Conservation (phyloP, 2,329 filamentous ascomycete genomes). For the Aspergillus fumigatiaffinis region DNA sequence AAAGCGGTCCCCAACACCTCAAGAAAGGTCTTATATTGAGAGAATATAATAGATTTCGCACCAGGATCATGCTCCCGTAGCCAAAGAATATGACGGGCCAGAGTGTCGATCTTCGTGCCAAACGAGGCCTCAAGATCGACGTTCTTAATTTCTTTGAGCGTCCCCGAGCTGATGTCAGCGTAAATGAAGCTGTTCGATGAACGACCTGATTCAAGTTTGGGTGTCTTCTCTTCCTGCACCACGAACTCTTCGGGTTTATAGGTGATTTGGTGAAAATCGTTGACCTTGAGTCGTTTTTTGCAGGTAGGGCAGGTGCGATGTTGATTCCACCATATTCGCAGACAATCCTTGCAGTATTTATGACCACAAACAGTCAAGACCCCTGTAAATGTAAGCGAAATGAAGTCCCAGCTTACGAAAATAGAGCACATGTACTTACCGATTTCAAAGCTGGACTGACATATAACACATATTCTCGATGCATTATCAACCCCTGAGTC, state of each 20-base stretch:
- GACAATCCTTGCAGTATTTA: constrained; percentile 85
- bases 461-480: constrained; percentile 78
- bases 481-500: constrained; percentile 60
- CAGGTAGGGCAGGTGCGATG: constrained; percentile 80
- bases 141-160: constrained; percentile 74
- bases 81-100: constrained; percentile 79
- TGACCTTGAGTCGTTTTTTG: constrained; percentile 62
- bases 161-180: constrained; percentile 65
- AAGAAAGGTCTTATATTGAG: constrained; percentile 81
- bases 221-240: constrained; percentile 54
- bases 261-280: constrained; percentile 79
- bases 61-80: constrained; percentile 78
- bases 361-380: constrained; percentile 77
- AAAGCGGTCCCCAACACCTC: constrained; percentile 69
- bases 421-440: constrained; percentile 50
- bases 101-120: constrained; percentile 84
- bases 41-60: constrained; percentile 90
- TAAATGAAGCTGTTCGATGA: constrained; percentile 60
- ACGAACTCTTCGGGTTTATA: constrained; percentile 72
- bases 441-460: constrained; percentile 69
- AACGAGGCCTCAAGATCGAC: constrained; percentile 72
- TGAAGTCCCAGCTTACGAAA: neutral
- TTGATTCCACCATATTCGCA: constrained; percentile 70
- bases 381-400: constrained; percentile 18
- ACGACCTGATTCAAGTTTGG: constrained; percentile 27